phyloP scores from a whole-genome alignment of 768 basidiomycete species.

The Agaricus blazei region DNA sequence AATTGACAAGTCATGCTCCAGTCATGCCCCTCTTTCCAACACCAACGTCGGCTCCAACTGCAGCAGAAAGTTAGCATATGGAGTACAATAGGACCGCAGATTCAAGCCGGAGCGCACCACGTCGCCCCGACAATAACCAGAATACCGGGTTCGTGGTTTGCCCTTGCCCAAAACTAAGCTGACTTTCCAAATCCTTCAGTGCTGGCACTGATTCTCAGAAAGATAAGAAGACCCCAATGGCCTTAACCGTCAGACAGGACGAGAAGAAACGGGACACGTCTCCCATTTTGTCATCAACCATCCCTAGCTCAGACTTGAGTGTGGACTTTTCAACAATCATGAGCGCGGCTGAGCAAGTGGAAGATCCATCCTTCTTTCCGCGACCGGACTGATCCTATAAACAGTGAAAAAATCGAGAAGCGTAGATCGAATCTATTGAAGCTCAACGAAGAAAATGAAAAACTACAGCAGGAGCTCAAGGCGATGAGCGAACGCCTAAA shows the following conservation, averaged over 20 bases:
- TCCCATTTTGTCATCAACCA: conserved; percentile 33
- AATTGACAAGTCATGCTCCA: neutral
- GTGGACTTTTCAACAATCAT: conserved; percentile 43
- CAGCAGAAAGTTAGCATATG: neutral
- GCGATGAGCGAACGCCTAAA: conserved; percentile 73
- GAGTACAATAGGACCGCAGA: conserved; percentile 3
- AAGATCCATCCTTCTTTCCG: neutral
- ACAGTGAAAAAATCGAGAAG: conserved; percentile 55
- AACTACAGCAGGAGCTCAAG: conserved; percentile 68
- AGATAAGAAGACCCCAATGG: neutral
- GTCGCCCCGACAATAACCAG: conserved; percentile 13
- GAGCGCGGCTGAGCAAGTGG: conserved; percentile 45
- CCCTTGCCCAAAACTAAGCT: neutral
- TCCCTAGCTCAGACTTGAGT: conserved; percentile 42
- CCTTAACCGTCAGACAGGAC: neutral
- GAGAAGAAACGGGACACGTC: neutral
- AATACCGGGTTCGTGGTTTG: neutral
- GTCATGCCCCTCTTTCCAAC: neutral
- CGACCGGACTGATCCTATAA: neutral
- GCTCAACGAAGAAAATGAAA: conserved; percentile 74
- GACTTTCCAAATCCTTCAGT: neutral
- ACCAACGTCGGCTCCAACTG: conserved; percentile 4
- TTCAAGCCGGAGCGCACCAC: conserved; percentile 8
- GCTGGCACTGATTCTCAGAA: neutral
- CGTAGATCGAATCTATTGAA: conserved; percentile 75